Base-by-base conservation (phyloP, 2,329 filamentous ascomycete genomes). In the Lecanosticta acicola region DNA sequence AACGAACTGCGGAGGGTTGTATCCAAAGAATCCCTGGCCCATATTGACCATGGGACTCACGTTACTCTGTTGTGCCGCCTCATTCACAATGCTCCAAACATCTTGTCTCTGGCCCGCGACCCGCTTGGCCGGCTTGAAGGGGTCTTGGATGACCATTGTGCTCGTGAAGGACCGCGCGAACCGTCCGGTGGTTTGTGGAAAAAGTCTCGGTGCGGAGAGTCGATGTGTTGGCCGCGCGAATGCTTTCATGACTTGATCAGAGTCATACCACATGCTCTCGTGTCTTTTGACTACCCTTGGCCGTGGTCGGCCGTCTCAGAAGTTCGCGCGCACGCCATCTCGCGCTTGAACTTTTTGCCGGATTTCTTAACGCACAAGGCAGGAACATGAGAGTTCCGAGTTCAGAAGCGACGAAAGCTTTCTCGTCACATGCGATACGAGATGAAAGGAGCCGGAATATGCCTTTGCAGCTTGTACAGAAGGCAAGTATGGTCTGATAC, bases 1-100 rank as follows among this genome's bases (percentile, higher is more conserved):
- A 54, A 96, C 88, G 68, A 95, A 97, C 29, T 83, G 69, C 5
- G 91, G 91, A 46, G 91, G 91, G 64, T 97, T 97, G 69, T 97
- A 97, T 48, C 91, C 91, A 58, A 88, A 90, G 75, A 88, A 88
- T 44, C 80, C 80, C 66, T 84, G 81, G 41, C 81, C 81, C 79
- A 84, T 83, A 65, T 84, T 84, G 50, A 83, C 77, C 49, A 83
- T 81, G 41, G 80, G 80, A 64, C 82, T 76, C 34, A 82, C 73
- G 1, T 78, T 77, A 16, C 79, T 81, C 37, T 77, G 76, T 10
- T 78, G 77, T 3, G 80, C 80, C 3, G 80, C 81, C 65, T 84
- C 81, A 55, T 84, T 84, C 63, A 84, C 77, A 54, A 84, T 83
- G 14, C 78, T 78, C 77, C 77, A 80, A 37, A 80, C 77, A 74